Conservation (phyloP, 192 early-diverging fungal genomes). For the Martensiomyces pterosporus region DNA sequence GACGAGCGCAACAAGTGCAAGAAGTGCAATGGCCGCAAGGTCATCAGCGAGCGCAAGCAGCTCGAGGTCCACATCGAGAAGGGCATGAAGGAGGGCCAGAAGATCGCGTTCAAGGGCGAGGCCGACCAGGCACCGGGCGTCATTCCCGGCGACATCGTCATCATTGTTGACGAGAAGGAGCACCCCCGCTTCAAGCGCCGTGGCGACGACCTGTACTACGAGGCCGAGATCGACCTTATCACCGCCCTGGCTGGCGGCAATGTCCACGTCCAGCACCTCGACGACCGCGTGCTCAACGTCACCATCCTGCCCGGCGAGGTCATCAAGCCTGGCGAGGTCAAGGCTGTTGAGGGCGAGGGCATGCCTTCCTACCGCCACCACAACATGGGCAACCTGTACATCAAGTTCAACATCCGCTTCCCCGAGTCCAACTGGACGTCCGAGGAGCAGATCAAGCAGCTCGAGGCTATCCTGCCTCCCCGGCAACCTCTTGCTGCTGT, state of each 20-base stretch:
- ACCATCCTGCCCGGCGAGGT: slow-evolving; percentile 90
- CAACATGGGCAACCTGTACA: slow-evolving; percentile 87
- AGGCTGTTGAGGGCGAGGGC: slow-evolving; percentile 85
- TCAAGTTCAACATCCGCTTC: slow-evolving; percentile 94
- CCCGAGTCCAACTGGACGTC: slow-evolving; percentile 79
- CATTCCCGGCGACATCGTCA: slow-evolving; percentile 96
- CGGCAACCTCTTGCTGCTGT: slow-evolving; percentile 54
- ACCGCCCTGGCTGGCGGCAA: slow-evolving; percentile 95
- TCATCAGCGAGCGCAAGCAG: slow-evolving; percentile 84
- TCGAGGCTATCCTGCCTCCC: slow-evolving; percentile 81
- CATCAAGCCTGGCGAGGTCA: slow-evolving; percentile 88
- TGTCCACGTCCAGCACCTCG: slow-evolving; percentile 87
- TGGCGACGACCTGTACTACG: slow-evolving; percentile 87
- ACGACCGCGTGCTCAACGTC: slow-evolving; percentile 85
- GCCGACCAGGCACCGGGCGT: slow-evolving; percentile 93
- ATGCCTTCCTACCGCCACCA: slow-evolving; percentile 91
- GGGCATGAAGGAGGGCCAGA: slow-evolving; percentile 96
- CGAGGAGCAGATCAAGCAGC: slow-evolving; percentile 62
- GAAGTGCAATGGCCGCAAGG: slow-evolving; percentile 86
- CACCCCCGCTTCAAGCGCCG: slow-evolving; percentile 92
- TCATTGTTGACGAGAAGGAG: slow-evolving; percentile 93
- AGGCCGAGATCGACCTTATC: slow-evolving; percentile 90
- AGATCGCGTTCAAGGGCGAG: slow-evolving; percentile 92
- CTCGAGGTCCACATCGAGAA: slow-evolving; percentile 98
- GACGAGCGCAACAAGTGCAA: slow-evolving; percentile 88